Evolutionary conservation across 192 early-diverging fungal genomes (phyloP).

Genomic region (Podila epicladia): DNA sequence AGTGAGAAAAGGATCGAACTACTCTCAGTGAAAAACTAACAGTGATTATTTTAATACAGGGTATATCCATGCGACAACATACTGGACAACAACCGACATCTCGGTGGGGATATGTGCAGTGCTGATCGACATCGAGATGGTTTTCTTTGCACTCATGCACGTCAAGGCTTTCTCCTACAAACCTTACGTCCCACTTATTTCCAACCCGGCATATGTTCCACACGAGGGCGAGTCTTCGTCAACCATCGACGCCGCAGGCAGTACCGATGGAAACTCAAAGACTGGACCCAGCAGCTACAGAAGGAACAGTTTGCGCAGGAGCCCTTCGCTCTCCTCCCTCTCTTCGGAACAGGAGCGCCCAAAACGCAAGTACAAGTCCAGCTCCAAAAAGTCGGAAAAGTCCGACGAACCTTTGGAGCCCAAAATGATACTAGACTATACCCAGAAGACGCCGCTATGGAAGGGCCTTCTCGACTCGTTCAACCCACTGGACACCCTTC

Average conservation of each 20-base stretch:
- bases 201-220: slow-evolving; percentile 24
- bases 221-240: slow-evolving; percentile 2
- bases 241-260: background rate
- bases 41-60: slow-evolving; percentile 9
- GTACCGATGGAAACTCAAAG: background rate
- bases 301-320: background rate
- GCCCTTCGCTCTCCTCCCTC: background rate
- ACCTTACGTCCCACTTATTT: slow-evolving; percentile 35
- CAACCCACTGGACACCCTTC: slow-evolving; percentile 46
- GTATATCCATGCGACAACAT: slow-evolving; percentile 33
- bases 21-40: background rate
- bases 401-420: slow-evolving; percentile 8
- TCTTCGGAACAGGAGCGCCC: background rate
- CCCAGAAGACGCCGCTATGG: slow-evolving; percentile 48
- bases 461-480: slow-evolving; percentile 46
- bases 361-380: slow-evolving; percentile 8
- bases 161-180: slow-evolving; percentile 49
- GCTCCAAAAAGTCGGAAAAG: slow-evolving; percentile 13
- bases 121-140: slow-evolving; percentile 52
- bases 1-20: background rate
- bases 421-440: slow-evolving; percentile 27
- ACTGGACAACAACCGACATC: slow-evolving; percentile 46
- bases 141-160: slow-evolving; percentile 47
- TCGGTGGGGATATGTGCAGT: slow-evolving; percentile 42
- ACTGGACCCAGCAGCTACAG: slow-evolving; percentile 4